These are phyloP conservation scores for Xylaria polymorpha DNA, from an alignment of 2,329 filamentous ascomycete species.

Conservation along the genomic window DNA sequence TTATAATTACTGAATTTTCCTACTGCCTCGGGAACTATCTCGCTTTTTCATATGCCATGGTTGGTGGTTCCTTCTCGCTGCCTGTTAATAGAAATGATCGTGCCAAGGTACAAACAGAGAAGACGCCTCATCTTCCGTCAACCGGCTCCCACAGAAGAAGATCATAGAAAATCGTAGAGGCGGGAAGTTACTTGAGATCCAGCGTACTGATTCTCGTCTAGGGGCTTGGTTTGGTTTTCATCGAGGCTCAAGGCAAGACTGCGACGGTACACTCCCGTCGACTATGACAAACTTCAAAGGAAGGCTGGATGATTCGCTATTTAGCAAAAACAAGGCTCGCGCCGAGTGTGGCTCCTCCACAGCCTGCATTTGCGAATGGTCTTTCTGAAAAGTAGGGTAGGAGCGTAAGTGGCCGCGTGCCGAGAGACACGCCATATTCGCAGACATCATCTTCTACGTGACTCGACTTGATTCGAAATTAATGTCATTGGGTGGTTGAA, in stretches of 20 bases:
- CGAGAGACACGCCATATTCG: background rate
- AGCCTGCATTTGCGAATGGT: background rate
- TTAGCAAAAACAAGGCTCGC: background rate
- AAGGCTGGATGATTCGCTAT: background rate
- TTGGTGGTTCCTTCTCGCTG: background rate
- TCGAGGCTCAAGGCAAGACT: background rate
- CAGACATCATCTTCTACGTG: background rate
- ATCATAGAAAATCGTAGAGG: background rate
- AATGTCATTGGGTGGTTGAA: background rate
- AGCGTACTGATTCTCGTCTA: background rate
- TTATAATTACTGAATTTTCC: constrained; percentile 6
- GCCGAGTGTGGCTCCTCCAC: background rate
- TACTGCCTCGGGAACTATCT: background rate
- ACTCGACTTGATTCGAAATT: background rate
- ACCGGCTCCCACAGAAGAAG: background rate
- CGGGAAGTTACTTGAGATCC: background rate
- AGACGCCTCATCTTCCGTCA: background rate
- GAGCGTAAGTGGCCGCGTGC: background rate
- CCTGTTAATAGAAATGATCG: background rate
- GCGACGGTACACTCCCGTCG: constrained; percentile 1
- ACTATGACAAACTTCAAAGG: constrained; percentile 18
- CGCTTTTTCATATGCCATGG: background rate
- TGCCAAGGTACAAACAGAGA: constrained; percentile 5
- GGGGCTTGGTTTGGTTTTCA: background rate
- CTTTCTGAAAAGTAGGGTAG: background rate